Evolutionary conservation across 192 early-diverging fungal genomes (phyloP).

Genomic region (Linderina pennispora): DNA sequence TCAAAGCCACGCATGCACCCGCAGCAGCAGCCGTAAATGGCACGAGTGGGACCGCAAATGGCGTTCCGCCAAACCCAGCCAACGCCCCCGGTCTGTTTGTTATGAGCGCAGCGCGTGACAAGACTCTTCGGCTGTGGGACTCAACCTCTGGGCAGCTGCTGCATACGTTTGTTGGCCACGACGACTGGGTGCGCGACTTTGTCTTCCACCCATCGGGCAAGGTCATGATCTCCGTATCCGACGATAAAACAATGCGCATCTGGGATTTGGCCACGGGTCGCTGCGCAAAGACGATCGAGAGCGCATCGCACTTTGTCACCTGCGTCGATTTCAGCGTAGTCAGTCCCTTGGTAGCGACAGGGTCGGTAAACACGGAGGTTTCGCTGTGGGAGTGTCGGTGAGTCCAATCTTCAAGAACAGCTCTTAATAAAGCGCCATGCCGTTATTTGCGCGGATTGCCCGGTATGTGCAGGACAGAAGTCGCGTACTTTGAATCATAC

Average conservation of each 20-base stretch:
- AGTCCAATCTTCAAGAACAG: too few species aligned
- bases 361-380: conserved; percentile 73
- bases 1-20: neutral
- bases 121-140: conserved; percentile 88
- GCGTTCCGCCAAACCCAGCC: conserved; percentile 31
- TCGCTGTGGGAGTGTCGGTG: conserved; percentile 71
- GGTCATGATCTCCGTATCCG: conserved; percentile 72
- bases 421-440: too few species aligned
- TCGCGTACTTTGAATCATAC: too few species aligned
- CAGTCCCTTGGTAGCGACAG: conserved; percentile 75
- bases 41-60: neutral
- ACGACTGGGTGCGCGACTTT: conserved; percentile 89
- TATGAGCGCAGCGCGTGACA: conserved; percentile 85
- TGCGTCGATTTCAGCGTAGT: conserved; percentile 66
- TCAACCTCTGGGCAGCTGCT: conserved; percentile 58
- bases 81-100: conserved; percentile 60
- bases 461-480: too few species aligned
- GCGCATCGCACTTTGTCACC: conserved; percentile 85
- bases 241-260: conserved; percentile 85
- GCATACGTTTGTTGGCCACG: conserved; percentile 78
- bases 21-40: neutral
- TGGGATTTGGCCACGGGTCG: conserved; percentile 87
- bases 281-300: conserved; percentile 77
- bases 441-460: too few species aligned
- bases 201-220: conserved; percentile 80